A percentile compares a stretch with the other conserved stretches of the same genome.
These are phyloP conservation scores for Lanmaoa rubissima DNA, from an alignment of 768 basidiomycete genomes.

Conservation along the genomic window DNA sequence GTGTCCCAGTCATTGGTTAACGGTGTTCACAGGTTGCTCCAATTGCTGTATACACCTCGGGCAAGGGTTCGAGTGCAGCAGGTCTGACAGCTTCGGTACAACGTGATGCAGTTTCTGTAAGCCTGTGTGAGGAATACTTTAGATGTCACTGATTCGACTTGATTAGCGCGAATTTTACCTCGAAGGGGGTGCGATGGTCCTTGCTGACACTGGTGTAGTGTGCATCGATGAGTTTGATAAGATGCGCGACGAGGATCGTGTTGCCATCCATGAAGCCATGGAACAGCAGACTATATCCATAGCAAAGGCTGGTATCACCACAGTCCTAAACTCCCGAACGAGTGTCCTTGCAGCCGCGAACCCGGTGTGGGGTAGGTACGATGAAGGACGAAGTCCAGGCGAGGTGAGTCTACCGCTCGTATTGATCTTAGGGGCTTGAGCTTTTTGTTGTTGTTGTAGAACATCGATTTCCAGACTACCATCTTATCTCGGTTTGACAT, in stretches of 20 bases:
- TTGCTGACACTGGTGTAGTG: constrained; percentile 96
- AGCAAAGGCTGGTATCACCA: constrained; percentile 98
- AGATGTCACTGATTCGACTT: constrained; percentile 3
- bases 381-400: constrained; percentile 93
- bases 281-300: constrained; percentile 99
- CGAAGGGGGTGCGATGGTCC: constrained; percentile 99
- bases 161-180: constrained; percentile 93
- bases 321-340: constrained; percentile 92
- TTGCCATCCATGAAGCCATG: constrained; percentile 99
- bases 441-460: constrained; percentile 37
- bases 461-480: constrained; percentile 97
- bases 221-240: constrained; percentile 99
- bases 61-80: constrained; percentile 97
- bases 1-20: background rate
- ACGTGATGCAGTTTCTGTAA: constrained; percentile 84
- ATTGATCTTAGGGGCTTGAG: background rate
- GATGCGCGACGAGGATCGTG: constrained; percentile 98
- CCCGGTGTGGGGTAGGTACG: constrained; percentile 96
- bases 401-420: constrained; percentile 51
- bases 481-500: constrained; percentile 98
- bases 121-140: constrained; percentile 26
- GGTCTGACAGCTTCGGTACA: constrained; percentile 98
- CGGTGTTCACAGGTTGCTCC: constrained; percentile 73
- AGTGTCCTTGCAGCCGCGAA: constrained; percentile 97
- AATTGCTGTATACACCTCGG: constrained; percentile 97